A percentile compares a stretch with the other conserved stretches of the same genome.
Conservation (phyloP, 768 basidiomycete species). For the Leccinum subtestaceum region DNA sequence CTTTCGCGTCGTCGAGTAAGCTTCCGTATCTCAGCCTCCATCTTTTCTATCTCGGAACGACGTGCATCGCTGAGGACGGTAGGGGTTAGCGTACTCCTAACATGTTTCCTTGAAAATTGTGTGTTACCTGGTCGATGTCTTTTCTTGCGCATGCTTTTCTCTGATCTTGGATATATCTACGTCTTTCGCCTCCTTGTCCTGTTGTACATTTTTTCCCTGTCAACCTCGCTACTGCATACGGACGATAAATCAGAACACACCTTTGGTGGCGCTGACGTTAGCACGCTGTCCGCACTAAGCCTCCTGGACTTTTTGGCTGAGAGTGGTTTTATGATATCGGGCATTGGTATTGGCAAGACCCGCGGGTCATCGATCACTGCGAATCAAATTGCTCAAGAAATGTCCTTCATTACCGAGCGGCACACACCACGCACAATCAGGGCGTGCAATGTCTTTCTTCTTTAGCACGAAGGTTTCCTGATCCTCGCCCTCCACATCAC, state of each 20-base stretch:
- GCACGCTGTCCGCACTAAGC: background rate
- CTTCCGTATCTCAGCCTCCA: conserved; percentile 86
- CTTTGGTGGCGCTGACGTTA: conserved; percentile 11
- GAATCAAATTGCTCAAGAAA: conserved; percentile 4
- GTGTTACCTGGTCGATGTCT: conserved; percentile 55
- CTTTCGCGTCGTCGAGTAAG: conserved; percentile 60
- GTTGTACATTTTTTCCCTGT: background rate
- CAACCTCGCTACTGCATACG: background rate
- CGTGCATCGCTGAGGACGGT: conserved; percentile 50
- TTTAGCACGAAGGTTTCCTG: conserved; percentile 52
- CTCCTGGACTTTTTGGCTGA: background rate
- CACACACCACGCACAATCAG: conserved; percentile 62
- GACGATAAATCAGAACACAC: conserved; percentile 6
- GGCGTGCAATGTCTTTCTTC: conserved; percentile 81
- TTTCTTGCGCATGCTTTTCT: conserved; percentile 71
- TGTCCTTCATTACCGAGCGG: background rate
- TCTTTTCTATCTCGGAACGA: conserved; percentile 75
- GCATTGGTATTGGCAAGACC: conserved; percentile 5
- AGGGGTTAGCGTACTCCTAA: background rate
- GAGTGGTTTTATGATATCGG: conserved; percentile 6
- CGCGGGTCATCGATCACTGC: conserved; percentile 24
- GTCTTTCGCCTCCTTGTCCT: conserved; percentile 20
- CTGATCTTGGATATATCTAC: conserved; percentile 69
- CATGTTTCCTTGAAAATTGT: background rate
- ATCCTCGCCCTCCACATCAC: conserved; percentile 56